These are phyloP conservation scores for Alternaria viburni DNA, from an alignment of 2,329 filamentous ascomycete species.

Conservation along the genomic window DNA sequence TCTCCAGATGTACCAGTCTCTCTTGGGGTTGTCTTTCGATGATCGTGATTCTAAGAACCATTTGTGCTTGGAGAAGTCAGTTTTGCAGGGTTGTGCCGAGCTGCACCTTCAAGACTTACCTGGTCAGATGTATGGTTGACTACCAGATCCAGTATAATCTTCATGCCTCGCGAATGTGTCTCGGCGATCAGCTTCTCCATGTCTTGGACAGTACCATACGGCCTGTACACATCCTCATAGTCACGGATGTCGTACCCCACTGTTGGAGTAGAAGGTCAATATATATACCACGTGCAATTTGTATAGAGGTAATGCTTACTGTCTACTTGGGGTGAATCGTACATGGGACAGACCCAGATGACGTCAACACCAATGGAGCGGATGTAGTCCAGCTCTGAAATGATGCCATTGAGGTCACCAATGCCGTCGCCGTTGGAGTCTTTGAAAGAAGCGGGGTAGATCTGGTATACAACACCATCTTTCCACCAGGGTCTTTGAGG, in stretches of 20 bases:
- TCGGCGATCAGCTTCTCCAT: slow-evolving; percentile 48
- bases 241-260: slow-evolving; percentile 50
- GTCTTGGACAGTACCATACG: slow-evolving; percentile 49
- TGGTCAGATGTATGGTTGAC: slow-evolving; percentile 50
- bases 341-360: slow-evolving; percentile 51
- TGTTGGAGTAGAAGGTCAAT: background rate
- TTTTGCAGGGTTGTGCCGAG: background rate
- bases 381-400: slow-evolving; percentile 63
- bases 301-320: slow-evolving; percentile 15
- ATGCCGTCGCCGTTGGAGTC: slow-evolving; percentile 63
- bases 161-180: slow-evolving; percentile 46
- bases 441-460: slow-evolving; percentile 68
- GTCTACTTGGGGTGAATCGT: slow-evolving; percentile 55
- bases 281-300: background rate
- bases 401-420: slow-evolving; percentile 65
- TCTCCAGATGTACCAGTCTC: slow-evolving; percentile 64
- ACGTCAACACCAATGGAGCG: slow-evolving; percentile 54
- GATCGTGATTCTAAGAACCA: slow-evolving; percentile 65
- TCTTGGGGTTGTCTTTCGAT: slow-evolving; percentile 57
- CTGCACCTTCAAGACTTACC: slow-evolving; percentile 18
- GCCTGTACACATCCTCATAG: slow-evolving; percentile 49
- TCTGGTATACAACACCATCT: slow-evolving; percentile 65
- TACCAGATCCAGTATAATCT: slow-evolving; percentile 49
- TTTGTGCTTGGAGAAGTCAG: slow-evolving; percentile 48
- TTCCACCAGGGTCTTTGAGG: slow-evolving; percentile 62